Evolutionary conservation across 768 basidiomycete species (phyloP), one percentile per base, ranked within the genome.

Genomic region (Leucosporidium scottii): DNA sequence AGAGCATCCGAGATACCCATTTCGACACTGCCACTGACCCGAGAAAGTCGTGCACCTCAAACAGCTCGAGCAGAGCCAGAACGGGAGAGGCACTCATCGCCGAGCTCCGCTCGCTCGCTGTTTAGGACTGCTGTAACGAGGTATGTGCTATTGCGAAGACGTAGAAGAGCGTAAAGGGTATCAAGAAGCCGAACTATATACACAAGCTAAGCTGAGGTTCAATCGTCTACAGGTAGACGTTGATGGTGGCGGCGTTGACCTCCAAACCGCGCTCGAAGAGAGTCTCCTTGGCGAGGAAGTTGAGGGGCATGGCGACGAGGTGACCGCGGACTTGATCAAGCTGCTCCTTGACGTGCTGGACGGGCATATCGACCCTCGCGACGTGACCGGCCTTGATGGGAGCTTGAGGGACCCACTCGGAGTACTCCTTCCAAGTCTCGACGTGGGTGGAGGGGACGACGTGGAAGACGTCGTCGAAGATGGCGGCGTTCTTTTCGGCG

Each of bases 401-500:
- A 25, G 56, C 30, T 30, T 67, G 61, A 39, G 73, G 73, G 1
- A 69, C 69, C 53, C 47, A 17, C 15, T 15, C 18, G 21, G 53
- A 57, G 60, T 68, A 72, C 62, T 72, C 57, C 0, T 13, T 36
- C 72, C 74, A 76, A 6, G n/a, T 61, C 54, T 49, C 49, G 25
- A 75, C 56, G 2, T 51, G 12, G 21, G 28, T 20, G 7, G 66
- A 34, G 0, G 74, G 72, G 0, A 75, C 73, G 62, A 64, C 66
- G 48, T 73, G 70, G 71, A 76, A 76, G 34, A 76, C 48, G 18
- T 67, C 56, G 30, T 69, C 56, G 48, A 75, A 75, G 20, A 67
- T 53, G 12, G 55, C 53, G 5, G 68, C 54, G 58, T 76, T 76
- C 31, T n/a, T 54, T 10, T 51, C 44, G 1, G 75, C 74, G 4